A percentile compares a stretch with the other conserved stretches of the same genome.
These are phyloP conservation scores for Hirsutella thompsonii DNA, from an alignment of 2,329 filamentous ascomycete genomes.

Conservation along the genomic window DNA sequence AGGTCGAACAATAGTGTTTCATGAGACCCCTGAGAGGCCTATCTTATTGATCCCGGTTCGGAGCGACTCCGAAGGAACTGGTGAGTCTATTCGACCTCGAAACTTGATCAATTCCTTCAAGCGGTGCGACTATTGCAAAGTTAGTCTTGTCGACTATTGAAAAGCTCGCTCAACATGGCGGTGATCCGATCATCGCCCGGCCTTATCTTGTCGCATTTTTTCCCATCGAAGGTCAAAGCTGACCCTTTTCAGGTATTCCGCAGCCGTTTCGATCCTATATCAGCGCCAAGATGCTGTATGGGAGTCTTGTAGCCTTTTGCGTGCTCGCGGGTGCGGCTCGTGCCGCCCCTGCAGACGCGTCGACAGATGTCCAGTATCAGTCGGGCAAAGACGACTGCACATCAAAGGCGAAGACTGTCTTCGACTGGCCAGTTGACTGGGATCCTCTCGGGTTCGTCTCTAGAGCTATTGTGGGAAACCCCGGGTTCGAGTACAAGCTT, in stretches of 20 bases:
- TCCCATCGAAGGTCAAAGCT: too few relatives aligned
- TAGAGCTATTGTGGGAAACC: conserved; percentile 4
- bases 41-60: neutral
- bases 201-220: too few relatives aligned
- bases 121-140: too few relatives aligned
- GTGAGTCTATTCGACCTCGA: neutral
- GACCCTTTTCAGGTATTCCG: too few relatives aligned
- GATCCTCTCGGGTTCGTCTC: conserved; percentile 6
- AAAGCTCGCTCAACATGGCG: too few relatives aligned
- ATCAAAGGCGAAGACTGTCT: neutral
- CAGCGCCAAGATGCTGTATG: neutral
- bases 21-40: neutral
- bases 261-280: neutral
- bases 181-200: too few relatives aligned
- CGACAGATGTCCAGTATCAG: neutral
- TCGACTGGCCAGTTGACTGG: conserved; percentile 7
- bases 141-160: too few relatives aligned
- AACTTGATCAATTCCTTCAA: too few relatives aligned
- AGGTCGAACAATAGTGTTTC: neutral
- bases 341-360: neutral
- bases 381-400: neutral
- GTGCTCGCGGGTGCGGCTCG: conserved; percentile 1
- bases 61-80: neutral
- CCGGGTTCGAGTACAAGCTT: conserved; percentile 5
- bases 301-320: neutral